Evolutionary conservation across 257 asterid genomes (phyloP), one percentile per base, ranked within the genome.

Genomic region (Solanum chiquidenum): DNA sequence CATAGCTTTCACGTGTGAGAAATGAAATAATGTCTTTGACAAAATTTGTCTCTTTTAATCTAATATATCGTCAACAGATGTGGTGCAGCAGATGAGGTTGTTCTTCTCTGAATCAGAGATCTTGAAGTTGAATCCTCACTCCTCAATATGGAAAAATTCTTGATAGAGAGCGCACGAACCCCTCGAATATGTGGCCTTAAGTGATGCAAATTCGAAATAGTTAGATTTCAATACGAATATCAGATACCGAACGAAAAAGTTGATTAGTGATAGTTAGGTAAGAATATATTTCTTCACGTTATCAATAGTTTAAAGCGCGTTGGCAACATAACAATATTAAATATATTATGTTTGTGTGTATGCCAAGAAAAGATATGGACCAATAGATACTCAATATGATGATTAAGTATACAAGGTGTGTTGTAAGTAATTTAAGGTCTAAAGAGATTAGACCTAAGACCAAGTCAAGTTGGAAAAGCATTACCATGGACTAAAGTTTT

Each of bases 1-100:
- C 83, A 23, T 14, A 75, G 33, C 83, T 76, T 23, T n/a, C 83
- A 23, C 83, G 83, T 76, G 83, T 38, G 58, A 37, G 83, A 75
- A 44, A 76, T n/a, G 34, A 76, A 38, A 12, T 75, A 38, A 38
- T 76, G 11, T 3, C 21, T 76, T 76, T 76, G 34, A 0, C 12
- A 38, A 76, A 25, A 12, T n/a, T 76, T 12, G 0, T 74, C 11
- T 38, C 34, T 23, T 74, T 74, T 71, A 71, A 71, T 42, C 16
- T 73, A 73, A 5, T 33, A 71, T 3, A 20, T 58, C 11, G 4
- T 58, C 5, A 58, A 20, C 11, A 7, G 0, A 58, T 55, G 2
- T 55, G 64, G n/a, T 20, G 11, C 25, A 55, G 10, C 1, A 7
- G 11, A 55, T 58, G 12, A 20, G n/a, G 2, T 20, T 58, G 12